Evolutionary conservation across 345 rosid genomes (phyloP).

Genomic region (Firmiana major): DNA sequence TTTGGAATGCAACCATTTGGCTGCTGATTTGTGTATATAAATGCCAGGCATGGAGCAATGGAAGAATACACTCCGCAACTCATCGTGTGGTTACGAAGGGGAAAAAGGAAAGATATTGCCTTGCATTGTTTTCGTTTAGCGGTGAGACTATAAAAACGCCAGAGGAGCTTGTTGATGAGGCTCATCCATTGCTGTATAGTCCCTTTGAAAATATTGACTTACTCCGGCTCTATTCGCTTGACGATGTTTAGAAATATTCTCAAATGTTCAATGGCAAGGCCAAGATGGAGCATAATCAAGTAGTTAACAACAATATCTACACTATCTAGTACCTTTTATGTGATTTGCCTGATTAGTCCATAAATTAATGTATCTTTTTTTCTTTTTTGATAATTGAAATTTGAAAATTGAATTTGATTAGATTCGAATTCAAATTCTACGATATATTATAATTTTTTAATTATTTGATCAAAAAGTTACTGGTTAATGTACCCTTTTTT

Average conservation of each 20-base stretch:
- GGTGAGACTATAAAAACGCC: slow-evolving; percentile 4
- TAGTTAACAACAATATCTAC: too few species aligned
- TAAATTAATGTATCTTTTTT: too few species aligned
- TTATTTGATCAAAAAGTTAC: too few species aligned
- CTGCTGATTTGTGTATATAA: neutral
- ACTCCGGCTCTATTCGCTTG: slow-evolving; percentile 3
- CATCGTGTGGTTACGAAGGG: neutral
- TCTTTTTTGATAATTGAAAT: too few species aligned
- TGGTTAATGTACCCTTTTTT: too few species aligned
- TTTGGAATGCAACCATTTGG: neutral
- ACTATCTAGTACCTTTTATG: too few species aligned
- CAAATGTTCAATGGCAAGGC: neutral
- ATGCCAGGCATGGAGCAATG: slow-evolving; percentile 14
- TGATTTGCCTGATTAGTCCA: too few species aligned
- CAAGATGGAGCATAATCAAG: neutral
- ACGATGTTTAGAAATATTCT: neutral
- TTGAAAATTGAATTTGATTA: too few species aligned
- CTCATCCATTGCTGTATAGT: slow-evolving; percentile 3
- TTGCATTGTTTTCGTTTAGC: slow-evolving; percentile 10
- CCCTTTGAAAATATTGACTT: slow-evolving; percentile 14
- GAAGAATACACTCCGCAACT: neutral
- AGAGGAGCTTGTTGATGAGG: slow-evolving; percentile 1
- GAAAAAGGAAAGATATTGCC: slow-evolving; percentile 1
- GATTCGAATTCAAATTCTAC: too few species aligned
- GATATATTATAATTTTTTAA: too few species aligned